Evolutionary conservation across 1,284 basidiomycete genomes (phyloP).

Genomic region (Ustilago sp.): DNA sequence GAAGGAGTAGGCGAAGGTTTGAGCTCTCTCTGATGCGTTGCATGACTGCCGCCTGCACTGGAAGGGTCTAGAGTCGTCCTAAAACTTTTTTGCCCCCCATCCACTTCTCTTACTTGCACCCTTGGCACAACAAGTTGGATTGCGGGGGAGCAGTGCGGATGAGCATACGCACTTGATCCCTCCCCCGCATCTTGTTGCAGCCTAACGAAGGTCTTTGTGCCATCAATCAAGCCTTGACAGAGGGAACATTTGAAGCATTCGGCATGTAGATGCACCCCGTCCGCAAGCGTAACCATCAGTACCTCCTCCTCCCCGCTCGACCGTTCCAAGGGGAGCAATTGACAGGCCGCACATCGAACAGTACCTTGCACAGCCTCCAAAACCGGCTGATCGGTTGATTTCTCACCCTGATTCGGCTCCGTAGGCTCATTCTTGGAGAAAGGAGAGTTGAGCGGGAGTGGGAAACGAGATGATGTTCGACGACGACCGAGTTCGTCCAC

Average conservation of each 20-base stretch:
- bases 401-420: constrained; percentile 22
- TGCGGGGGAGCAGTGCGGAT: constrained; percentile 32
- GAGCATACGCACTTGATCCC: constrained; percentile 24
- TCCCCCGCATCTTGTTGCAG: constrained; percentile 6
- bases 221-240: constrained; percentile 46
- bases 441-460: constrained; percentile 28
- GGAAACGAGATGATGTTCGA: constrained; percentile 30
- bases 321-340: constrained; percentile 50
- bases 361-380: constrained; percentile 26
- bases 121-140: constrained; percentile 10
- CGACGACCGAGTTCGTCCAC: not conserved
- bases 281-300: constrained; percentile 46
- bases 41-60: constrained; percentile 25
- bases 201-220: constrained; percentile 41
- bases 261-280: constrained; percentile 42
- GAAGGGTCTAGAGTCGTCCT: constrained; percentile 16
- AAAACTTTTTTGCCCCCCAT: constrained; percentile 18
- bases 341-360: constrained; percentile 35
- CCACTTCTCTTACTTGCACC: constrained; percentile 2
- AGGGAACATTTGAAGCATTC: constrained; percentile 55
- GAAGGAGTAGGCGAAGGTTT: constrained; percentile 37
- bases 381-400: not conserved
- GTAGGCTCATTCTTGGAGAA: constrained; percentile 4
- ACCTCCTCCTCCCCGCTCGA: constrained; percentile 32
- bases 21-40: constrained; percentile 46